Conservation (phyloP, 257 asterid species). For the Solanum etuberosum region DNA sequence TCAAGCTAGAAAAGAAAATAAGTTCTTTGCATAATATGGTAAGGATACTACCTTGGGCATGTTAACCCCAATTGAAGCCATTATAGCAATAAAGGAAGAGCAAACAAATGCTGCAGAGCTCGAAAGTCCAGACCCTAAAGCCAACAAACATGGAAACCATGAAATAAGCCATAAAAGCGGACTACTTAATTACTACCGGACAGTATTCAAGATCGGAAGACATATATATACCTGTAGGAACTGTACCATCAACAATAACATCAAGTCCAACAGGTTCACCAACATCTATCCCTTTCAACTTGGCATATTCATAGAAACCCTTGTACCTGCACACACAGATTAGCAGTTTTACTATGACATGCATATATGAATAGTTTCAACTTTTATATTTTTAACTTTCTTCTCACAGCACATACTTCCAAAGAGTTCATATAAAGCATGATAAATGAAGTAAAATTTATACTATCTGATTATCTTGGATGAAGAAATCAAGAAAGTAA, state of each 20-base stretch:
- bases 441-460: not conserved
- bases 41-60: slow-evolving; percentile 27
- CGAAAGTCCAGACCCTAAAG: slow-evolving; percentile 79
- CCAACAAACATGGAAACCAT: not conserved
- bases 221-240: slow-evolving; percentile 69
- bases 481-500: not conserved
- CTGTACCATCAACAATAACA: slow-evolving; percentile 80
- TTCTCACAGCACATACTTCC: not conserved
- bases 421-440: not conserved
- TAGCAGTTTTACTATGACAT: not conserved
- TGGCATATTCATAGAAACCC: slow-evolving; percentile 82
- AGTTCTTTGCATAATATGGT: not conserved
- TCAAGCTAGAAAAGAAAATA: not conserved
- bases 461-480: not conserved
- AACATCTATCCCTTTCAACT: slow-evolving; percentile 48
- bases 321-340: slow-evolving; percentile 49
- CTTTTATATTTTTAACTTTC: not conserved
- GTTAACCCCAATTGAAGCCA: slow-evolving; percentile 60
- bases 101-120: slow-evolving; percentile 99
- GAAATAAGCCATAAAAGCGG: not conserved
- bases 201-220: not conserved
- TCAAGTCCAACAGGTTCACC: slow-evolving; percentile 64
- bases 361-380: not conserved
- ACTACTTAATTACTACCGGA: not conserved
- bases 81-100: slow-evolving; percentile 84